phyloP scores from a whole-genome alignment of 176 grass and related monocot species.

The Aegilops bicornis region DNA sequence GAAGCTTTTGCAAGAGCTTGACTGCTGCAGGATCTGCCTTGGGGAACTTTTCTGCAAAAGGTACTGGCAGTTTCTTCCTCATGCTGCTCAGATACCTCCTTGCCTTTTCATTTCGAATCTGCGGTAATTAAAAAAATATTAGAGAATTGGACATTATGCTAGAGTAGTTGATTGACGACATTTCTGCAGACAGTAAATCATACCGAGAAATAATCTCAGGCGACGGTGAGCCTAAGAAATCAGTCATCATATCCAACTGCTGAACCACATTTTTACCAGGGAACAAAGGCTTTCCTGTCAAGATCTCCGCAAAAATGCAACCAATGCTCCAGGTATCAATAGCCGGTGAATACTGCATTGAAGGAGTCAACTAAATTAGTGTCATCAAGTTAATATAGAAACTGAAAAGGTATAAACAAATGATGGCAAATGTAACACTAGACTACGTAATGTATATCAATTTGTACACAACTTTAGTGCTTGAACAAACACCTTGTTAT shows the following conservation, averaged over 20 bases:
- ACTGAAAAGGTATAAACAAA: conserved; percentile 14
- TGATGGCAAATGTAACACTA: conserved; percentile 13
- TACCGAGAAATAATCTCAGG: conserved; percentile 70
- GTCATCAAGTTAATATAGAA: background rate
- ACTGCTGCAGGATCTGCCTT: conserved; percentile 83
- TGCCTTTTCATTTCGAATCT: conserved; percentile 97
- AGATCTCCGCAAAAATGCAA: conserved; percentile 96
- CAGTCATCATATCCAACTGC: conserved; percentile 97
- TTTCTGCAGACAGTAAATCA: conserved; percentile 20
- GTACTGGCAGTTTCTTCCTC: conserved; percentile 74
- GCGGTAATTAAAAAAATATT: background rate
- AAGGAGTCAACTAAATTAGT: conserved; percentile 23
- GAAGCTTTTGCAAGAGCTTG: conserved; percentile 81
- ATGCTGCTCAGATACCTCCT: conserved; percentile 79
- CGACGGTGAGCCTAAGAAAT: conserved; percentile 87
- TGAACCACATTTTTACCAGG: conserved; percentile 99
- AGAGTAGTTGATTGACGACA: background rate
- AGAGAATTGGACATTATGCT: conserved; percentile 4
- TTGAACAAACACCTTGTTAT: conserved; percentile 38
- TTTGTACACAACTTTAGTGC: conserved; percentile 20
- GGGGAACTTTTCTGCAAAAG: conserved; percentile 84
- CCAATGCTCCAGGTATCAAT: conserved; percentile 99
- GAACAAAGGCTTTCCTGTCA: conserved; percentile 95
- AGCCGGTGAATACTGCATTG: conserved; percentile 83
- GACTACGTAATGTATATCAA: conserved; percentile 22